Conservation (phyloP, 257 asterid genomes). For the Solanum tarapatanum region DNA sequence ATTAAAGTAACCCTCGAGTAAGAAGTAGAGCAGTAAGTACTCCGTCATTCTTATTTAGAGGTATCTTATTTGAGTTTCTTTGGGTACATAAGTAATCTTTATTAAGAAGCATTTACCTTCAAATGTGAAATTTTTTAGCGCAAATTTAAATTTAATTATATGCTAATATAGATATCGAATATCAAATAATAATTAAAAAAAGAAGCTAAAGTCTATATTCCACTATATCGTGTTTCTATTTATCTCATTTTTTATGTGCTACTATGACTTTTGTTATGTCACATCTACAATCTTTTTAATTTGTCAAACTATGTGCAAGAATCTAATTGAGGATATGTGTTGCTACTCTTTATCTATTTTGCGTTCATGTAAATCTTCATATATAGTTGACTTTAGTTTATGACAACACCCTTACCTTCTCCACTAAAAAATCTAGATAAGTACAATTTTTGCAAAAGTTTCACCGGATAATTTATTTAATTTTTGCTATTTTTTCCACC, state of each 20-base stretch:
- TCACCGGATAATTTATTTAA: background rate
- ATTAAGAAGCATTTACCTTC: background rate
- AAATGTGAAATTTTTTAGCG: no score
- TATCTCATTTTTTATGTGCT: background rate
- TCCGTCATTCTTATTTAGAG: no score
- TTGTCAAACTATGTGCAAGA: background rate
- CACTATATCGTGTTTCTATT: background rate
- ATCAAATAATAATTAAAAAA: no score
- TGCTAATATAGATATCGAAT: no score
- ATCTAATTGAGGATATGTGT: background rate
- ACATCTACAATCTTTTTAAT: background rate
- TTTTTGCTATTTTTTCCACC: background rate
- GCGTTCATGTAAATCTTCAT: background rate
- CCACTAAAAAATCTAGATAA: background rate
- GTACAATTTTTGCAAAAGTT: background rate
- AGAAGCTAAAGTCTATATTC: background rate
- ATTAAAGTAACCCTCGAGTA: background rate
- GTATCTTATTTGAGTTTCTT: no score
- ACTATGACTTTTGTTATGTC: background rate
- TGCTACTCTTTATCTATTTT: background rate
- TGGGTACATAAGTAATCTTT: background rate
- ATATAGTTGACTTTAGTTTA: background rate
- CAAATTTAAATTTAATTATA: no score
- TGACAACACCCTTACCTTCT: background rate
- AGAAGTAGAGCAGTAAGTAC: no score